A percentile compares a stretch with the other conserved stretches of the same genome.
Evolutionary conservation across 1,284 basidiomycete species (phyloP).

Genomic region (Psilocybe mexicana): DNA sequence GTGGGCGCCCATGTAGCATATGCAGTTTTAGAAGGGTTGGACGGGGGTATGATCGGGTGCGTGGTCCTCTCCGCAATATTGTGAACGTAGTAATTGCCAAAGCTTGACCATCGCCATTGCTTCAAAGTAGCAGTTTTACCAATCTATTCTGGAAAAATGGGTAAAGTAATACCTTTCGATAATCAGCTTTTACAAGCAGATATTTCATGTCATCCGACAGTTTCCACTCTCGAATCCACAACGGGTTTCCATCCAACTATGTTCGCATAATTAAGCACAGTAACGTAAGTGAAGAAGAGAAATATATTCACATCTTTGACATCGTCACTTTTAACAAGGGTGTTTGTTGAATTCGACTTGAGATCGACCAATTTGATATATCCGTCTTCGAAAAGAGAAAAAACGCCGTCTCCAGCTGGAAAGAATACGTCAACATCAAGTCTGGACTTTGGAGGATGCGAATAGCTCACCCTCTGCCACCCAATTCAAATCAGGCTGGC

Average conservation of each 20-base stretch:
- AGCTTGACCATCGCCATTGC: conserved; percentile 93
- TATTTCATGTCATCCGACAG: conserved; percentile 88
- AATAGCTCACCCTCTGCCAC: conserved; percentile 75
- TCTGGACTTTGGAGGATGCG: not conserved
- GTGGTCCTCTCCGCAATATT: conserved; percentile 61
- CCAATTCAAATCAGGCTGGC: conserved; percentile 65
- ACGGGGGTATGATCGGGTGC: conserved; percentile 65
- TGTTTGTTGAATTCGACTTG: conserved; percentile 68
- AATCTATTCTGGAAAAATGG: not conserved
- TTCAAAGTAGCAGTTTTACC: conserved; percentile 28
- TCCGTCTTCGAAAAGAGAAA: conserved; percentile 61
- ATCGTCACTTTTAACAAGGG: conserved; percentile 58
- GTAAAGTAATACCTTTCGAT: conserved; percentile 56
- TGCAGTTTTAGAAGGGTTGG: conserved; percentile 67
- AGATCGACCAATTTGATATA: conserved; percentile 79
- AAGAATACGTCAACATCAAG: not conserved
- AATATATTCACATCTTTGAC: conserved; percentile 54
- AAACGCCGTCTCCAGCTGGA: conserved; percentile 90
- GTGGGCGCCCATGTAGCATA: conserved; percentile 87
- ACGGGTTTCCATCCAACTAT: conserved; percentile 56
- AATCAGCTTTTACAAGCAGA: conserved; percentile 77
- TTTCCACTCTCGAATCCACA: conserved; percentile 68
- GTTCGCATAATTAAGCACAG: conserved; percentile 7
- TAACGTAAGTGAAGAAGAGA: not conserved
- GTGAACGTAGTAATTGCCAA: conserved; percentile 89